Percentiles rank a stretch among this genome's conserved stretches.
Conservation (phyloP, 2,329 filamentous ascomycete genomes). For the Cytospora schulzeri region DNA sequence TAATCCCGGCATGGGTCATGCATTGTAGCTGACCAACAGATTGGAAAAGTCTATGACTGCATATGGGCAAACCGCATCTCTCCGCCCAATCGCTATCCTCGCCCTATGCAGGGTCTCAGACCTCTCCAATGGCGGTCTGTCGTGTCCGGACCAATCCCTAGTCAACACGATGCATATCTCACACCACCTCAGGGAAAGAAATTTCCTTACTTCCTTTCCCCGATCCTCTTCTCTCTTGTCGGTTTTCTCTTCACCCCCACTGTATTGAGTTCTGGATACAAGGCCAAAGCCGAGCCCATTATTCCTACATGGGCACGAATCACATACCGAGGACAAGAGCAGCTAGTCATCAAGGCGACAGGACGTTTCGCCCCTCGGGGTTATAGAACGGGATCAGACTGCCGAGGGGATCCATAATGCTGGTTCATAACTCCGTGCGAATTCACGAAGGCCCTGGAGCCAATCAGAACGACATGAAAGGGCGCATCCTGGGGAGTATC, state of each 20-base stretch:
- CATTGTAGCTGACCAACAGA: slow-evolving; percentile 15
- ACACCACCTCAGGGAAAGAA: slow-evolving; percentile 13
- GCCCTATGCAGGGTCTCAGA: slow-evolving; percentile 19
- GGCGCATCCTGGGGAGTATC: background rate
- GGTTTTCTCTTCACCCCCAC: slow-evolving; percentile 4
- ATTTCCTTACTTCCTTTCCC: slow-evolving; percentile 5
- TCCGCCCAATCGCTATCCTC: slow-evolving; percentile 11
- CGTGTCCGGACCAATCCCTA: slow-evolving; percentile 21
- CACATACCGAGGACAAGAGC: background rate
- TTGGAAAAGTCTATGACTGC: slow-evolving; percentile 9
- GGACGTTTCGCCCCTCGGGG: background rate
- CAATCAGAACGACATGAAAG: background rate
- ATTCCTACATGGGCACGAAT: background rate
- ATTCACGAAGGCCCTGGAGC: background rate
- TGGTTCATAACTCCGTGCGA: background rate
- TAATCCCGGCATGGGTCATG: slow-evolving; percentile 3
- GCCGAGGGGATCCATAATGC: background rate
- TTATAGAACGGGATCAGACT: background rate
- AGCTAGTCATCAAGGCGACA: background rate
- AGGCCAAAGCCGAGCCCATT: background rate
- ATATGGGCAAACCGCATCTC: slow-evolving; percentile 3
- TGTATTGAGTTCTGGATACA: background rate
- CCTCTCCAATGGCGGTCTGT: slow-evolving; percentile 19
- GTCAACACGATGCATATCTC: slow-evolving; percentile 22
- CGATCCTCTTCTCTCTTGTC: background rate